These are phyloP conservation scores for Chlorella variabilis DNA, from an alignment of 163 green algal species.

Conservation along the genomic window DNA sequence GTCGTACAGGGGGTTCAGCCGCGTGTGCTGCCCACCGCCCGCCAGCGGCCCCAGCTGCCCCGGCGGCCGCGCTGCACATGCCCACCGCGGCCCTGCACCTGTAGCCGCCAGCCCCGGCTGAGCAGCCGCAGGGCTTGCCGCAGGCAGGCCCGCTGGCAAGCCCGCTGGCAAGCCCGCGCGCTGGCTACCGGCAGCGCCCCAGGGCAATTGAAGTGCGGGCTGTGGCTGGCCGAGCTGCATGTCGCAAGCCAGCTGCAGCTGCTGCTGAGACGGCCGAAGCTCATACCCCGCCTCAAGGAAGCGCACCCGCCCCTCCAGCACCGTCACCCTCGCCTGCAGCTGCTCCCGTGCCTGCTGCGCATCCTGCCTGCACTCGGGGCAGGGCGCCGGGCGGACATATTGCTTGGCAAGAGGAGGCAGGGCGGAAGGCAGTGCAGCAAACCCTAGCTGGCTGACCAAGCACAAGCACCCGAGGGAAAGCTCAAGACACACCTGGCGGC, in stretches of 20 bases:
- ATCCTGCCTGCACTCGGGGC: neutral
- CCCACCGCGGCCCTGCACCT: neutral
- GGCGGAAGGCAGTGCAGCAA: no score
- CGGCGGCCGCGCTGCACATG: neutral
- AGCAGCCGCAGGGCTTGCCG: neutral
- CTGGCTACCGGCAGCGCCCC: neutral
- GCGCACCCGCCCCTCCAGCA: conserved; percentile 32
- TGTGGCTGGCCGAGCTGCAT: neutral
- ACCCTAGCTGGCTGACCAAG: no score
- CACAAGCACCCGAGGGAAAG: no score
- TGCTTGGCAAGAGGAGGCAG: no score
- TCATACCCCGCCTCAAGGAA: conserved; percentile 32
- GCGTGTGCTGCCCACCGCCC: neutral
- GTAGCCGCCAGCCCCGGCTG: neutral
- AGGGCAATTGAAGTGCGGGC: neutral
- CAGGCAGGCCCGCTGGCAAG: neutral
- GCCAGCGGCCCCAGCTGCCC: neutral
- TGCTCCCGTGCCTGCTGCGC: conserved; percentile 10
- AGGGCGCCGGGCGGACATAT: no score
- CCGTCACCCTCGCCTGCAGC: conserved; percentile 24
- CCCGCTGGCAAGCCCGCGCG: neutral
- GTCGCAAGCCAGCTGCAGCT: neutral
- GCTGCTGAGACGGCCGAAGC: conserved; percentile 12
- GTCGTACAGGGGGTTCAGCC: neutral
- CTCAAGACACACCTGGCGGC: conserved; percentile 10